Evolutionary conservation across 1,284 basidiomycete genomes (phyloP).

Genomic region (Chondrostereum purpureum): DNA sequence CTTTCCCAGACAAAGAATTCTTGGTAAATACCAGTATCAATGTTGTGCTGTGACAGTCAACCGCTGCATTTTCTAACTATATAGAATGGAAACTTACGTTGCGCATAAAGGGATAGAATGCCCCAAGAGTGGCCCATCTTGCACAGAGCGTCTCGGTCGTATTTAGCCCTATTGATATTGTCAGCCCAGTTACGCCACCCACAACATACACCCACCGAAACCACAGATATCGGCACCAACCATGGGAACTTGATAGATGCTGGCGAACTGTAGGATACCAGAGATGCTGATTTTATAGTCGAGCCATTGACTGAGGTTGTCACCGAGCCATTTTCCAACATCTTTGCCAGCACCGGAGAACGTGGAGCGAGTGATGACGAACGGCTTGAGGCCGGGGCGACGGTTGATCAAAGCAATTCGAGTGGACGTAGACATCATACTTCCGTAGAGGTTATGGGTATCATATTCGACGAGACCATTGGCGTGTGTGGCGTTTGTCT

Average conservation of each 20-base stretch:
- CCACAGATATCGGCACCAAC: constrained; percentile 67
- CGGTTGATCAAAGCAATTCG: constrained; percentile 55
- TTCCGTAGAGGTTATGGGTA: constrained; percentile 64
- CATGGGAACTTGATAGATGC: constrained; percentile 62
- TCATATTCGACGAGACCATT: constrained; percentile 64
- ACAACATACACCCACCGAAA: constrained; percentile 34
- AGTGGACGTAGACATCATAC: constrained; percentile 64
- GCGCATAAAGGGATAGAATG: constrained; percentile 69
- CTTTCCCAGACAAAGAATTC: constrained; percentile 64
- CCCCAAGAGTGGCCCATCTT: constrained; percentile 63
- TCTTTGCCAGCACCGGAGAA: constrained; percentile 61
- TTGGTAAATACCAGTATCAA: constrained; percentile 45
- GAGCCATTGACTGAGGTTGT: constrained; percentile 52
- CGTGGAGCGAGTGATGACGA: constrained; percentile 69
- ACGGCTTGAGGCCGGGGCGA: constrained; percentile 50
- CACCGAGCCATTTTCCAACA: constrained; percentile 68
- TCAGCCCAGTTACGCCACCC: too few species aligned
- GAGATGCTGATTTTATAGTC: constrained; percentile 55
- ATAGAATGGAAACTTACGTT: constrained; percentile 36
- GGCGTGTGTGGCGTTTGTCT: constrained; percentile 51
- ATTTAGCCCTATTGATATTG: constrained; percentile 41
- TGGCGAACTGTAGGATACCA: constrained; percentile 57
- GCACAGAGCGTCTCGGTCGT: constrained; percentile 61
- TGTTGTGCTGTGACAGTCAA: constrained; percentile 54
- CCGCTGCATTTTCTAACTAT: constrained; percentile 2